A percentile compares a stretch with the other conserved stretches of the same genome.
Conservation (phyloP, 768 basidiomycete genomes). For the Coprinellus aureogranulatus region DNA sequence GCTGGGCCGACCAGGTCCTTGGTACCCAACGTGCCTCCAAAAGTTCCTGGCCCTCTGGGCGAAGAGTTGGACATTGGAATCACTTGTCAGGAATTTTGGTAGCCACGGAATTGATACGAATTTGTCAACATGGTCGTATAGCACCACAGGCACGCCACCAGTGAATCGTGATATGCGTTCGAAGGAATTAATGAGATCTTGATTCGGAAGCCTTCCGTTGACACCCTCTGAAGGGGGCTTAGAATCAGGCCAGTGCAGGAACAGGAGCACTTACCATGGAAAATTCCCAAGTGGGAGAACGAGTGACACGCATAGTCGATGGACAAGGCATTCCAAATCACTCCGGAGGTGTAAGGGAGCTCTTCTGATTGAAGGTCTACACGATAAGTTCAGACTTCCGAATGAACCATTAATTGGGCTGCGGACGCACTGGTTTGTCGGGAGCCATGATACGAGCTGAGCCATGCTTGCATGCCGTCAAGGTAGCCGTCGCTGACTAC, state of each 20-base stretch:
- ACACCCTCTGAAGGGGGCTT: constrained; percentile 67
- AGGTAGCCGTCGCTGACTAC: constrained; percentile 85
- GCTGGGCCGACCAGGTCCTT: constrained; percentile 76
- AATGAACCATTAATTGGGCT: neutral
- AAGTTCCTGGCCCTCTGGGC: constrained; percentile 64
- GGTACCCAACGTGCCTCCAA: constrained; percentile 65
- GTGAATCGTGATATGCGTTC: constrained; percentile 68
- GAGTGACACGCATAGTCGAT: constrained; percentile 97
- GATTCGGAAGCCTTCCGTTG: constrained; percentile 93
- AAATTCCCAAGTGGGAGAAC: constrained; percentile 93
- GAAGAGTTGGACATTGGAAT: constrained; percentile 48
- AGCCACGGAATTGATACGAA: constrained; percentile 40
- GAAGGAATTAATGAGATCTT: constrained; percentile 88
- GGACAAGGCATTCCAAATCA: constrained; percentile 93
- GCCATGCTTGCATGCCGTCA: constrained; percentile 92
- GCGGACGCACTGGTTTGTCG: constrained; percentile 49
- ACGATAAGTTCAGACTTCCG: neutral
- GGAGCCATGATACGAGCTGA: constrained; percentile 78
- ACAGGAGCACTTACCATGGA: constrained; percentile 65
- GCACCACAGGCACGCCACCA: constrained; percentile 70
- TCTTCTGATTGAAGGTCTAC: constrained; percentile 66
- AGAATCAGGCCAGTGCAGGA: neutral
- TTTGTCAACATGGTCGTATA: constrained; percentile 78
- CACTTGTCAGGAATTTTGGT: constrained; percentile 41
- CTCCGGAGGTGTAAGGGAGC: constrained; percentile 69